Percentiles rank a stretch among this genome's conserved stretches.
Conservation (phyloP, 352 stramenopile species). For the Phytophthora crassamura region DNA sequence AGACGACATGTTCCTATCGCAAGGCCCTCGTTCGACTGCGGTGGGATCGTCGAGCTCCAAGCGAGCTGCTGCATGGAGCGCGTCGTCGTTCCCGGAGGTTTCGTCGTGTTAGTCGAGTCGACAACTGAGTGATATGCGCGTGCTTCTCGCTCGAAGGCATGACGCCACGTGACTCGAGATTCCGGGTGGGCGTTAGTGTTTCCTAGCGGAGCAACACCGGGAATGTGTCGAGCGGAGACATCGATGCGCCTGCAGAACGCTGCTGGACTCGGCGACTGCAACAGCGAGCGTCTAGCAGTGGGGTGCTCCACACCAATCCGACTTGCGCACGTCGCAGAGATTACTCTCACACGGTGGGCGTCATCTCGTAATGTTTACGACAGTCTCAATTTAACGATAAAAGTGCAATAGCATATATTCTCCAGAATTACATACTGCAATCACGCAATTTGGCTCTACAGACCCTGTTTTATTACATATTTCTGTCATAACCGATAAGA, state of each 20-base stretch:
- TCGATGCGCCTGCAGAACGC: conserved; percentile 13
- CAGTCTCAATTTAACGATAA: neutral
- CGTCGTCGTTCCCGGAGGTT: conserved; percentile 16
- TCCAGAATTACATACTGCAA: too few relatives aligned
- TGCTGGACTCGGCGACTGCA: conserved; percentile 18
- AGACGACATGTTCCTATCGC: conserved; percentile 12
- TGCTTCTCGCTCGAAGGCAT: conserved; percentile 9
- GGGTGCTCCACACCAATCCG: neutral
- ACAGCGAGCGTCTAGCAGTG: conserved; percentile 4
- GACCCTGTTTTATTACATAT: too few relatives aligned
- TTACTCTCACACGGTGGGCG: conserved; percentile 7
- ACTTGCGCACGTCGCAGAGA: conserved; percentile 12
- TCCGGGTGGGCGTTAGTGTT: conserved; percentile 21
- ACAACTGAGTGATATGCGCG: conserved; percentile 20
- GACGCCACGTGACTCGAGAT: conserved; percentile 21
- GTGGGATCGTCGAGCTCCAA: conserved; percentile 12
- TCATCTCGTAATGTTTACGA: conserved; percentile 13
- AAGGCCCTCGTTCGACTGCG: conserved; percentile 14
- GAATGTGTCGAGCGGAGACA: conserved; percentile 17
- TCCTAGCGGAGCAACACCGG: conserved; percentile 2
- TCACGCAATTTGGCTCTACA: too few relatives aligned
- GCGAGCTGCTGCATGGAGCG: conserved; percentile 17
- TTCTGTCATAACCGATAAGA: too few relatives aligned
- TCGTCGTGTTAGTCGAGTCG: conserved; percentile 22
- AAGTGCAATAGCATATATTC: too few relatives aligned